Conservation (phyloP, 441 rosid genomes). For the Capsella rubella region DNA sequence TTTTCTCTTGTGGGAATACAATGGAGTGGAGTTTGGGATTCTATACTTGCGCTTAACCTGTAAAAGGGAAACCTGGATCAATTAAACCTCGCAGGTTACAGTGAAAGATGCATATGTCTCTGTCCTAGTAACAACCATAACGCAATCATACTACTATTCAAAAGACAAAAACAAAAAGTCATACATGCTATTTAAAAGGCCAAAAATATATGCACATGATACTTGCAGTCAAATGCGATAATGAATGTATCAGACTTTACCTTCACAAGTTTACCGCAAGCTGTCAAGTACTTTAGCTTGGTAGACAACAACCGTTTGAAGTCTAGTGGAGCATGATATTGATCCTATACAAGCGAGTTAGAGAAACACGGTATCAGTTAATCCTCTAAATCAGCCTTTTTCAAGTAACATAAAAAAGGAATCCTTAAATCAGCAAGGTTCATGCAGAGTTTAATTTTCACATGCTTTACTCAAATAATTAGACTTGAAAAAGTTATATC, state of each 20-base stretch:
- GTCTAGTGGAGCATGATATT: conserved; percentile 85
- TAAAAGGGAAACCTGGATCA: conserved; percentile 24
- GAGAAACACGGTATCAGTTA: background rate
- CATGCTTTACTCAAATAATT: conserved; percentile 2
- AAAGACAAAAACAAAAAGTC: background rate
- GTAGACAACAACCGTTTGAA: conserved; percentile 81
- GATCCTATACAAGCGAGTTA: conserved; percentile 60
- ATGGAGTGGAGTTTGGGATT: conserved; percentile 58
- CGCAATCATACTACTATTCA: conserved; percentile 5
- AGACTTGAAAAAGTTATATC: background rate
- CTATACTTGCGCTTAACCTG: conserved; percentile 91
- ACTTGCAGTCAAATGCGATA: background rate
- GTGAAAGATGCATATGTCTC: conserved; percentile 2
- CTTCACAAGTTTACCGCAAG: conserved; percentile 74
- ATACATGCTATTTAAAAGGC: background rate
- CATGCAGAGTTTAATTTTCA: background rate
- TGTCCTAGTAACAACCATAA: conserved; percentile 15
- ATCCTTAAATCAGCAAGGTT: background rate
- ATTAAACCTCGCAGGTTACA: conserved; percentile 2
- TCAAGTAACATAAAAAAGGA: background rate
- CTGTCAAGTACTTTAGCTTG: conserved; percentile 74
- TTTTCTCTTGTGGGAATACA: conserved; percentile 59
- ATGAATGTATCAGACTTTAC: conserved; percentile 46
- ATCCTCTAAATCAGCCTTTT: background rate
- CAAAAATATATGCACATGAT: background rate